phyloP scores from a whole-genome alignment of 2,329 filamentous ascomycete genomes.

The Fusarium zealandicum region DNA sequence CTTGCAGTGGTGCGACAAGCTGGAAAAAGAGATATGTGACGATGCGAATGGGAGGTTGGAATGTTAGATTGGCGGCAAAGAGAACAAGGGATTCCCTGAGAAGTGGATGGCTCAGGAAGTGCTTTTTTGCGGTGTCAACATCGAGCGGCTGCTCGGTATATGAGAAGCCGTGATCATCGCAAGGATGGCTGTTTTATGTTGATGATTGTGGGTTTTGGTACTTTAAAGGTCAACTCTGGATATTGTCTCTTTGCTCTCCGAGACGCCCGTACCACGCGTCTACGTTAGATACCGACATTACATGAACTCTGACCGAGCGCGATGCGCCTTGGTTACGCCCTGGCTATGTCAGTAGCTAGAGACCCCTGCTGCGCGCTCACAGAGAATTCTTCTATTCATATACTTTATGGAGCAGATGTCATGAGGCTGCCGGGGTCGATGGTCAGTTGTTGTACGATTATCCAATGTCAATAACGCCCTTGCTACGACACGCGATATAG shows the following conservation, averaged over 20 bases:
- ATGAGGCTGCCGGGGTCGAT: too few species aligned
- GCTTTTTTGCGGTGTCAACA: slow-evolving; percentile 5
- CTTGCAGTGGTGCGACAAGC: slow-evolving; percentile 6
- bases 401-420: too few species aligned
- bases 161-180: not conserved
- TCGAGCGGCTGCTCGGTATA: not conserved
- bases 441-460: too few species aligned
- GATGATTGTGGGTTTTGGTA: not conserved
- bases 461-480: slow-evolving; percentile 8
- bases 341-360: too few species aligned
- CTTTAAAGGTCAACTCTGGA: too few species aligned
- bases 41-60: not conserved
- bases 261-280: not conserved
- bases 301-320: not conserved
- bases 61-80: not conserved
- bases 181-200: not conserved
- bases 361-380: too few species aligned
- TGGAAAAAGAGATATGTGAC: slow-evolving; percentile 24
- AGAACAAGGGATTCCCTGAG: slow-evolving; percentile 20
- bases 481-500: slow-evolving; percentile 4
- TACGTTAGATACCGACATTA: too few species aligned
- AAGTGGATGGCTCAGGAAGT: slow-evolving; percentile 1
- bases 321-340: not conserved
- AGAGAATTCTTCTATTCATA: too few species aligned
- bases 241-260: not conserved